Percentiles rank a stretch among this genome's conserved stretches.
Conservation (phyloP, 1,284 basidiomycete species). For the Vanrija pseudolonga region DNA sequence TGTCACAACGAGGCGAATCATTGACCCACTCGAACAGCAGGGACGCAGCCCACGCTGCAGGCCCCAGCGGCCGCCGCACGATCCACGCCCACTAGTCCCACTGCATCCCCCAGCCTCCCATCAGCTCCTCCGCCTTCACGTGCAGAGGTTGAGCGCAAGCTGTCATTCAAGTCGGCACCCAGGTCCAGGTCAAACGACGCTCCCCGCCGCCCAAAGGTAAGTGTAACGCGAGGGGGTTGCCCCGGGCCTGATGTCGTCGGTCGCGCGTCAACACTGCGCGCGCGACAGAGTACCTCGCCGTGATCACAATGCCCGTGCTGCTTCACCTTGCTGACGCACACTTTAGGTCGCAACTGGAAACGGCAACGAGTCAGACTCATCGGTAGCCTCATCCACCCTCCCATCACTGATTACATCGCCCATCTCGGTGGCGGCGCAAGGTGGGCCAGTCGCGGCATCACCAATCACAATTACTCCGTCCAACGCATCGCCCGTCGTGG, state of each 20-base stretch:
- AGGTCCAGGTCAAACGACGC: too few species aligned
- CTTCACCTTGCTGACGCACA: not conserved
- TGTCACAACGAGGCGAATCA: too few species aligned
- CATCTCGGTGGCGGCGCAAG: not conserved
- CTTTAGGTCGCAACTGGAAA: not conserved
- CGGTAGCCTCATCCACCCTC: conserved; percentile 56
- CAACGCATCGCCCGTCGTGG: conserved; percentile 9
- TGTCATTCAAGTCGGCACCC: conserved; percentile 62
- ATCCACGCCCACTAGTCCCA: not conserved
- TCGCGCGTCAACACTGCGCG: not conserved
- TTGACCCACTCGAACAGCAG: not conserved
- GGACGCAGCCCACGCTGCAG: not conserved
- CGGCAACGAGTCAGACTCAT: conserved; percentile 81
- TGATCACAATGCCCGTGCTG: too few species aligned
- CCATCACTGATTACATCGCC: conserved; percentile 40
- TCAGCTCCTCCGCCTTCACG: conserved; percentile 69
- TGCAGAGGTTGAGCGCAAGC: conserved; percentile 79
- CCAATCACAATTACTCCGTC: conserved; percentile 2
- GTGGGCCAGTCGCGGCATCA: not conserved
- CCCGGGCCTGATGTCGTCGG: not conserved
- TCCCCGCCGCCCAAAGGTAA: not conserved
- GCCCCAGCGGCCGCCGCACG: not conserved
- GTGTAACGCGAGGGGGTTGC: not conserved
- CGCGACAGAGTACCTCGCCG: too few species aligned
- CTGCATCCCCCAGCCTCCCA: not conserved